Base-by-base conservation (phyloP, 208 protist genomes). In the Vickermania spadyakhi region DNA sequence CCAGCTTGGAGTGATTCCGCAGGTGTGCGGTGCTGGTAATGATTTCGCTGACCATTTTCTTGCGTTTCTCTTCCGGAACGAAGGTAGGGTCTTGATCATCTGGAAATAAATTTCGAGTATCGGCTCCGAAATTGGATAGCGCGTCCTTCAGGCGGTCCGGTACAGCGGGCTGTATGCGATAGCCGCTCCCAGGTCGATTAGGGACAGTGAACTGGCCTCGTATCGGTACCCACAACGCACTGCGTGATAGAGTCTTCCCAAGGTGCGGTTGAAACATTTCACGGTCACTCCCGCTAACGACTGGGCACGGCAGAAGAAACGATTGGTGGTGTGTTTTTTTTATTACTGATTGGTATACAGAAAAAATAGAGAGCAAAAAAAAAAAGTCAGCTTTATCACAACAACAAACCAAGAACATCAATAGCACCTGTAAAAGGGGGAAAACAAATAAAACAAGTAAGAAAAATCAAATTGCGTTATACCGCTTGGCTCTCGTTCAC, bases 71-170 rank as follows among this genome's bases (percentile, higher is more conserved):
- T 64, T 93, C 75, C 5, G 84, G 83, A 5, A 93, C 72, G 62
- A 81, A 91, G 18, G 81, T 66, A 49, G 86, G 77, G 52, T 91
- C 77, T 18, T 78, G 64, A 26, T 85, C 80, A 26, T 78, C 68
- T 18, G 56, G 52, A 2, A 75, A 65, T 52, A 76, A 68, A 57
- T 79, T 75, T 28, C 61, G 57, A 36, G 80, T 73, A 49, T 86
- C 69, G 4, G 65, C 57, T 27, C 85, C 89, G 42, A 86, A 83
- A 56, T 79, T 66, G 13, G 72, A 50, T 64, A 92, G 77, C 13
- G 81, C 64, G 58, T 93, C 85, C 56, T 91, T 92, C 29, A 93
- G 68, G 18, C 84, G 83, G 66, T 92, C 84, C 2, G 89, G 89
- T 13, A 93, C 78, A 18, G 63, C 41, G 4, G 80, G 81, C 56